Evolutionary conservation across 202 grass and related monocot genomes (phyloP).

Genomic region (Hordeum pubiflorum): DNA sequence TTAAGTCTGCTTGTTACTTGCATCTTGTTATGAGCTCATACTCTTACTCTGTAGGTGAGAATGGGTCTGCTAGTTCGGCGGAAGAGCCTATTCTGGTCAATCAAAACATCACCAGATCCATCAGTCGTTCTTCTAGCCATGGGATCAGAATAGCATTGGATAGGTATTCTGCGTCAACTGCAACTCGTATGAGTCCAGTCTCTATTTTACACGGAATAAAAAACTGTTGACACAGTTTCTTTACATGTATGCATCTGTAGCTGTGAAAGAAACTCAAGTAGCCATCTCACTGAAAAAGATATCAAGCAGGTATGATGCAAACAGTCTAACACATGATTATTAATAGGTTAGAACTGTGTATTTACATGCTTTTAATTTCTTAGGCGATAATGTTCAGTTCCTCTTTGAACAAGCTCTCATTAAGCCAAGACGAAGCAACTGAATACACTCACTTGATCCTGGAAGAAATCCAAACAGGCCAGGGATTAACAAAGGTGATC

Average conservation of each 20-base stretch:
- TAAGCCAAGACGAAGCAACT: constrained; percentile 49
- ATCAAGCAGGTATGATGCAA: constrained; percentile 35
- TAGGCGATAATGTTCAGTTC: constrained; percentile 58
- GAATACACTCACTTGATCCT: constrained; percentile 48
- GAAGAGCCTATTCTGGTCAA: background rate
- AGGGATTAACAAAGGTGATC: constrained; percentile 39
- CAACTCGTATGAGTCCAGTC: background rate
- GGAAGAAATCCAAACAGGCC: constrained; percentile 43
- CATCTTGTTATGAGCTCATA: background rate
- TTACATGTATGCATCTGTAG: background rate
- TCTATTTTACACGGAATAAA: background rate
- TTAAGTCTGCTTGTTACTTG: background rate
- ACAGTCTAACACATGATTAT: background rate
- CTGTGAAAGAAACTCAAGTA: background rate
- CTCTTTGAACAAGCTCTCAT: constrained; percentile 40
- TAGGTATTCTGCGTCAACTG: constrained; percentile 18
- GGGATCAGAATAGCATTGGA: constrained; percentile 50
- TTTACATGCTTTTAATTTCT: constrained; percentile 8
- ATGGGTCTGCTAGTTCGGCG: background rate
- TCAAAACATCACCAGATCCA: background rate
- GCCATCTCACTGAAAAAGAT: constrained; percentile 49
- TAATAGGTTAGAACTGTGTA: background rate
- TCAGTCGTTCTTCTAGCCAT: constrained; percentile 13
- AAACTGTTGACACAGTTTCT: background rate
- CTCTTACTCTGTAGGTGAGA: background rate